phyloP scores from a whole-genome alignment of 2,329 filamentous ascomycete species.

The Monosporascus cannonballus region DNA sequence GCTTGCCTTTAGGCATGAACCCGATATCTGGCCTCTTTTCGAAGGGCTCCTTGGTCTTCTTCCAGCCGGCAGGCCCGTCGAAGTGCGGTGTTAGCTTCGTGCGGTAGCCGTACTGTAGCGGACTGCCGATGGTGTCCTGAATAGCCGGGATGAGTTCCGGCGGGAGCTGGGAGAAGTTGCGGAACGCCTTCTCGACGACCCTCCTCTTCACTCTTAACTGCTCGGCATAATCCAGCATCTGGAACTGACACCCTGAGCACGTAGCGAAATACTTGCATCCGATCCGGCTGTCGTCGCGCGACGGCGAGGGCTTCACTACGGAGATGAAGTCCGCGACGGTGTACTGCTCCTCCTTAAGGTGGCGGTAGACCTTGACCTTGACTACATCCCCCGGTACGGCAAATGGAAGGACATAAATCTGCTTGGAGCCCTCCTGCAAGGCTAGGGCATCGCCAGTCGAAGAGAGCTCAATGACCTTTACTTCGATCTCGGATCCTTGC shows the following conservation, averaged over 20 bases:
- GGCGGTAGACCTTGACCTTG: slow-evolving; percentile 71
- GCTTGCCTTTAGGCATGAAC: slow-evolving; percentile 81
- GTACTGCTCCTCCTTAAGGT: slow-evolving; percentile 60
- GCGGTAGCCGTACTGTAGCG: slow-evolving; percentile 86
- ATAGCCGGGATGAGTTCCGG: slow-evolving; percentile 70
- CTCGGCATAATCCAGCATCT: slow-evolving; percentile 87
- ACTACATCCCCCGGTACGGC: slow-evolving; percentile 78
- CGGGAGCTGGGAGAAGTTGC: slow-evolving; percentile 80
- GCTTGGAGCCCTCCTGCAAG: slow-evolving; percentile 55
- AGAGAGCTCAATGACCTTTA: slow-evolving; percentile 76
- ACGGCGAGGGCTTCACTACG: slow-evolving; percentile 64
- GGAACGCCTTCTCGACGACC: slow-evolving; percentile 86
- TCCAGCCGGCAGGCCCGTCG: slow-evolving; percentile 62
- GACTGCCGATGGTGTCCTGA: slow-evolving; percentile 81
- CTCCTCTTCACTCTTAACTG: slow-evolving; percentile 80
- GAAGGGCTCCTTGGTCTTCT: slow-evolving; percentile 46
- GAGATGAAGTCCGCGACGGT: slow-evolving; percentile 77
- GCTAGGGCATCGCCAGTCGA: slow-evolving; percentile 91
- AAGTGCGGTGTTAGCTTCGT: slow-evolving; percentile 98
- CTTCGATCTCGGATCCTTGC: slow-evolving; percentile 68
- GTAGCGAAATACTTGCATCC: slow-evolving; percentile 79
- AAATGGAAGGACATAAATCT: slow-evolving; percentile 84
- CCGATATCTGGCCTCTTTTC: slow-evolving; percentile 71
- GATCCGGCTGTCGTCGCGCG: slow-evolving; percentile 71
- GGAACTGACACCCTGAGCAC: slow-evolving; percentile 93